These are phyloP conservation scores for Rhododendron williamsianum DNA, from an alignment of 148 eudicot species.

Conservation along the genomic window DNA sequence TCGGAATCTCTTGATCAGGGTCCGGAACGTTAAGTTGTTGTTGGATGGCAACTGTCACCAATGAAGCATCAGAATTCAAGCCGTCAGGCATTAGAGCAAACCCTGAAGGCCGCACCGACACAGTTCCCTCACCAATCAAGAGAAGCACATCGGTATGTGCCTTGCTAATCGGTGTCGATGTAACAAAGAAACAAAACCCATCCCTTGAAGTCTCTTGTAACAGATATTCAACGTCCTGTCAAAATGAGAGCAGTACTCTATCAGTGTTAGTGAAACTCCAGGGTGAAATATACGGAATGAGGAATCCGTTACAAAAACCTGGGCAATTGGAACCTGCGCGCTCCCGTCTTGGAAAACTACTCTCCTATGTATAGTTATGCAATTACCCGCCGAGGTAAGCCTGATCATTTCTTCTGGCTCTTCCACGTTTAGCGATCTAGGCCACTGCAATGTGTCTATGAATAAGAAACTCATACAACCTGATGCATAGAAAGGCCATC, in stretches of 20 bases:
- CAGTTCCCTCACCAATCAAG: not conserved
- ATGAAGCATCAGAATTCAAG: no score
- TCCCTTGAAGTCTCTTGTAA: slow-evolving; percentile 4
- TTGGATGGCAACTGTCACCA: not conserved
- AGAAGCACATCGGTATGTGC: not conserved
- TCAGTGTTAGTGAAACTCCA: not conserved
- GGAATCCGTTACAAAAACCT: not conserved
- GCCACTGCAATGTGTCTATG: not conserved
- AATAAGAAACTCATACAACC: not conserved
- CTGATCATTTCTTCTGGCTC: slow-evolving; percentile 5
- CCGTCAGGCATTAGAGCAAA: slow-evolving; percentile 6
- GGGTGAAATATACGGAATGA: not conserved
- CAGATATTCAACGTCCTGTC: not conserved
- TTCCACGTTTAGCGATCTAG: not conserved
- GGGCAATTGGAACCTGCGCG: not conserved
- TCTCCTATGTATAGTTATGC: not conserved
- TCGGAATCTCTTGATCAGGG: not conserved
- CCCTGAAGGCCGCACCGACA: not conserved
- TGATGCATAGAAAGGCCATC: not conserved
- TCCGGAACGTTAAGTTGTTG: not conserved
- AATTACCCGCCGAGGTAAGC: not conserved
- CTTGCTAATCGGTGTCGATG: not conserved
- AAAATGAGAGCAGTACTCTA: not conserved
- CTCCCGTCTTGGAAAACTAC: not conserved
- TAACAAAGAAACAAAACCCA: slow-evolving; percentile 3